A percentile compares a stretch with the other conserved stretches of the same genome.
phyloP scores from a whole-genome alignment of 345 rosid genomes.

The Orychophragmus violaceus region DNA sequence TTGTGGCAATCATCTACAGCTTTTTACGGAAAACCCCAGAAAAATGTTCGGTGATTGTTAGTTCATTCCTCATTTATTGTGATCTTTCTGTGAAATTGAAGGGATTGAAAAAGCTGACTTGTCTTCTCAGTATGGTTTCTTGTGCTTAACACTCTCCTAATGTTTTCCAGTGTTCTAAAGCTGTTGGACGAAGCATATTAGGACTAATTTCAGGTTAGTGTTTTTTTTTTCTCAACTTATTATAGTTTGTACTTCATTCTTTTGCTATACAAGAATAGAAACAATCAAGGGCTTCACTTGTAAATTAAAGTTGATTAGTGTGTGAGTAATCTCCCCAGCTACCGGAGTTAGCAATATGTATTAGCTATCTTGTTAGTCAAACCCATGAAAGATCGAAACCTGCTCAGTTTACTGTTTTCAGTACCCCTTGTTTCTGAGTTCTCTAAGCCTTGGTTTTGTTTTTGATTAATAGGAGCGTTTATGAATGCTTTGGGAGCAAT shows the following conservation, averaged over 20 bases:
- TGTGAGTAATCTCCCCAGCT: not conserved
- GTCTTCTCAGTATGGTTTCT: not conserved
- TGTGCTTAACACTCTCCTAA: not conserved
- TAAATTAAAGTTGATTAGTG: not conserved
- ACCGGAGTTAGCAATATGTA: not conserved
- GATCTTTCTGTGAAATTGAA: not conserved
- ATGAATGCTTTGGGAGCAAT: constrained; percentile 70
- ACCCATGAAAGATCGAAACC: not conserved
- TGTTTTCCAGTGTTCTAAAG: constrained; percentile 55
- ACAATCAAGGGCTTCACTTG: not conserved
- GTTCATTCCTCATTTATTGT: not conserved
- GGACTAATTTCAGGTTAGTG: constrained; percentile 69
- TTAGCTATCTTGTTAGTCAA: not conserved
- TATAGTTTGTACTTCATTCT: not conserved
- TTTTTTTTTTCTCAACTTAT: not conserved
- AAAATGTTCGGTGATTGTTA: constrained; percentile 50
- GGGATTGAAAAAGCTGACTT: not conserved
- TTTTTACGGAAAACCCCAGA: constrained; percentile 45
- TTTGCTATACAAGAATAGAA: not conserved
- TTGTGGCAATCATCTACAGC: constrained; percentile 51
- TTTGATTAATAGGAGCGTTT: constrained; percentile 50
- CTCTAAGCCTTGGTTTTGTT: not conserved
- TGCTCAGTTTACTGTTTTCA: not conserved
- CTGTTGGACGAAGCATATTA: constrained; percentile 48
- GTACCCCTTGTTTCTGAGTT: not conserved